Evolutionary conservation across 2,329 filamentous ascomycete species (phyloP).

Genomic region (Mariannaea elegans): DNA sequence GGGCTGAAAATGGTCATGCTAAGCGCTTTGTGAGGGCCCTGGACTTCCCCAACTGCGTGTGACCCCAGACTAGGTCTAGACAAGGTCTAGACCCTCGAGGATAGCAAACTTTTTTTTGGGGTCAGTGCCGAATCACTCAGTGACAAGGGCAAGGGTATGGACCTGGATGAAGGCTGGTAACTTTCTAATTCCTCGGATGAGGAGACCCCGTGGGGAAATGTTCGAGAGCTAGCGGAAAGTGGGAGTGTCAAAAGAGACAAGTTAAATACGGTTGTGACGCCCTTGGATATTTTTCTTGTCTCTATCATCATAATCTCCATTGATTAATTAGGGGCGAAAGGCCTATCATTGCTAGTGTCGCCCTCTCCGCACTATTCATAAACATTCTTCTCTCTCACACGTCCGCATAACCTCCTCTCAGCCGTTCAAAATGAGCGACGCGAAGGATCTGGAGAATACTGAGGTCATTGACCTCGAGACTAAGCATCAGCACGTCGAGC

Average conservation of each 20-base stretch:
- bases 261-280: slow-evolving; percentile 18
- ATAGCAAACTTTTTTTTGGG: slow-evolving; percentile 1
- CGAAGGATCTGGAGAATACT: slow-evolving; percentile 16
- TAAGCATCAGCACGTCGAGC: slow-evolving; percentile 28
- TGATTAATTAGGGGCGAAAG: not conserved
- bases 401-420: not conserved
- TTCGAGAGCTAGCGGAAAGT: slow-evolving; percentile 17
- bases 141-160: not conserved
- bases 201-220: slow-evolving; percentile 26
- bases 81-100: slow-evolving; percentile 12
- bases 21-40: not conserved
- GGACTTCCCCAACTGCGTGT: slow-evolving; percentile 8
- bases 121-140: slow-evolving; percentile 1
- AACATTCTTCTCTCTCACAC: not conserved
- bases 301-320: slow-evolving; percentile 10
- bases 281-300: slow-evolving; percentile 1
- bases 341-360: not conserved
- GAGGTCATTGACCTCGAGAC: slow-evolving; percentile 21
- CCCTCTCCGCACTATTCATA: not conserved
- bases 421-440: slow-evolving; percentile 16
- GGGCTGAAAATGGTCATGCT: slow-evolving; percentile 13
- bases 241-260: not conserved
- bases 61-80: slow-evolving; percentile 15
- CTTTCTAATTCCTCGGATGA: slow-evolving; percentile 18
- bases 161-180: not conserved